Evolutionary conservation across 2,329 filamentous ascomycete genomes (phyloP).

Genomic region (Bipolaris cookei): DNA sequence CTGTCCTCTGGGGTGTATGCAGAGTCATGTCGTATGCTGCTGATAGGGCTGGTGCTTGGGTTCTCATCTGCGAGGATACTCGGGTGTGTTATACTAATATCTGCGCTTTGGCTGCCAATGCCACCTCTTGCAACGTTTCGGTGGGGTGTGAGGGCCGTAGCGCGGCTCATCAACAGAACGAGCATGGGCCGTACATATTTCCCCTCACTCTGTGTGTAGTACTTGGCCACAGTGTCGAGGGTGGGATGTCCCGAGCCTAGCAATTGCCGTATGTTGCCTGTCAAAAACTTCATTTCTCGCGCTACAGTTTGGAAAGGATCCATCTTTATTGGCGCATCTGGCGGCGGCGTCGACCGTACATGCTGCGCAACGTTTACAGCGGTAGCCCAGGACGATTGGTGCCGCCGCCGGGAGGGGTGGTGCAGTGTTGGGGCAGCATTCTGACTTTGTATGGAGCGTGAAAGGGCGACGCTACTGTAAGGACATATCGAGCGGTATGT

Average conservation of each 20-base stretch:
- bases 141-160: constrained; percentile 80
- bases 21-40: constrained; percentile 59
- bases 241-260: constrained; percentile 93
- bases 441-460: constrained; percentile 6
- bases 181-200: constrained; percentile 96
- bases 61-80: constrained; percentile 80
- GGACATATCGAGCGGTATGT: constrained; percentile 37
- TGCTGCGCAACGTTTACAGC: constrained; percentile 72
- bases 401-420: constrained; percentile 53
- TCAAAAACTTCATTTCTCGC: constrained; percentile 96
- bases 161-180: constrained; percentile 94
- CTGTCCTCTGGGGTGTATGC: constrained; percentile 55
- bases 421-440: constrained; percentile 34
- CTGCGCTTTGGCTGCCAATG: constrained; percentile 51
- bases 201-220: constrained; percentile 95
- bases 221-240: constrained; percentile 93
- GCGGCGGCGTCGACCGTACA: constrained; percentile 68
- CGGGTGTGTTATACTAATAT: constrained; percentile 66
- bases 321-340: constrained; percentile 72
- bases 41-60: constrained; percentile 59
- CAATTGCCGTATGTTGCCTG: constrained; percentile 90
- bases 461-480: constrained; percentile 16
- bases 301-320: constrained; percentile 90
- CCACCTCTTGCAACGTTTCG: constrained; percentile 23
- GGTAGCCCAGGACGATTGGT: constrained; percentile 74